Evolutionary conservation across 768 basidiomycete species (phyloP).

Genomic region (Cubamyces lactineus): DNA sequence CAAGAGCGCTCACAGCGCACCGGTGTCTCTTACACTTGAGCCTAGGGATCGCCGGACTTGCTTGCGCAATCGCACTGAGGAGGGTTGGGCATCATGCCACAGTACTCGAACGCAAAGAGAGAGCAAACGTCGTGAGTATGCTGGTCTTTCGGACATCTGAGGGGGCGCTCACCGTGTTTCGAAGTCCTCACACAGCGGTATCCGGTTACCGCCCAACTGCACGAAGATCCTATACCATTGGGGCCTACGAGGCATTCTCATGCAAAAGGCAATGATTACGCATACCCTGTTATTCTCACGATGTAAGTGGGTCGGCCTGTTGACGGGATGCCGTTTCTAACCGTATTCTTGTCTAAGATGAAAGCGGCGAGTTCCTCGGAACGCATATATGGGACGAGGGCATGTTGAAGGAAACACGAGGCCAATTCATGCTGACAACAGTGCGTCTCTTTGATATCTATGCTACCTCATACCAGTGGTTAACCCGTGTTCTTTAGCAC

Average conservation of each 20-base stretch:
- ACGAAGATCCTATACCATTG: slow-evolving; percentile 42
- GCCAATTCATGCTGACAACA: slow-evolving; percentile 35
- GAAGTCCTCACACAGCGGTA: slow-evolving; percentile 29
- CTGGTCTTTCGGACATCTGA: no score
- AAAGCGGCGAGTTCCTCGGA: slow-evolving; percentile 34
- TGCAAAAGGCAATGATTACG: slow-evolving; percentile 25
- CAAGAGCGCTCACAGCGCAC: neutral
- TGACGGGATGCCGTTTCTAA: neutral
- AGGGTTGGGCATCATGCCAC: slow-evolving; percentile 37
- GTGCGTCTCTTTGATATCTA: slow-evolving; percentile 20
- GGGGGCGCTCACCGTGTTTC: neutral
- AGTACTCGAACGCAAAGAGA: slow-evolving; percentile 35
- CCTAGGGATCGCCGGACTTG: slow-evolving; percentile 38
- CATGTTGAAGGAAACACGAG: slow-evolving; percentile 34
- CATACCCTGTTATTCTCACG: slow-evolving; percentile 30
- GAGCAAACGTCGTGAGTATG: slow-evolving; percentile 15
- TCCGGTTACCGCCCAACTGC: slow-evolving; percentile 42
- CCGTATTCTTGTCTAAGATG: slow-evolving; percentile 19
- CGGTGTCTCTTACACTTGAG: neutral
- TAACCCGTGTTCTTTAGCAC: slow-evolving; percentile 30
- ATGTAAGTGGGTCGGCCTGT: slow-evolving; percentile 24
- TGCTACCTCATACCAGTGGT: neutral
- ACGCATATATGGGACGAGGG: slow-evolving; percentile 33
- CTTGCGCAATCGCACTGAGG: slow-evolving; percentile 34
- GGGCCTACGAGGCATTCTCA: slow-evolving; percentile 37